These are phyloP conservation scores for Penicillium oxalicum DNA, from an alignment of 2,329 filamentous ascomycete species.

Conservation along the genomic window DNA sequence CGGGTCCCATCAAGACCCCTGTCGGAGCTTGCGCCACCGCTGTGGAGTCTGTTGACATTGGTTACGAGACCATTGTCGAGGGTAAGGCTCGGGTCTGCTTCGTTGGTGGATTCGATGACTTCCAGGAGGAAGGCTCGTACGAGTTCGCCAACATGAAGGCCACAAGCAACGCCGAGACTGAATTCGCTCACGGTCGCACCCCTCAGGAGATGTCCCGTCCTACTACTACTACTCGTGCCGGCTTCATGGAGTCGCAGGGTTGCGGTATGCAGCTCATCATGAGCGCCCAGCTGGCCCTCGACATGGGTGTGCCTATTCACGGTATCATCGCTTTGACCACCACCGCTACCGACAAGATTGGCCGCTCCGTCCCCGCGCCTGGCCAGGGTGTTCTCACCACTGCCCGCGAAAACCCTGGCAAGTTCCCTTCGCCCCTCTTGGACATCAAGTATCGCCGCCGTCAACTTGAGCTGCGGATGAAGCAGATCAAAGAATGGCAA, in stretches of 20 bases:
- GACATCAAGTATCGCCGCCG: conserved; percentile 97
- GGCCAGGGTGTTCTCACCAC: conserved; percentile 95
- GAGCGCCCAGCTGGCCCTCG: conserved; percentile 89
- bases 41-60: conserved; percentile 94
- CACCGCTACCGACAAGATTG: conserved; percentile 98
- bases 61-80: conserved; percentile 96
- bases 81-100: conserved; percentile 97
- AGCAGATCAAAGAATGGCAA: conserved; percentile 93
- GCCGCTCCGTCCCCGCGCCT: conserved; percentile 90
- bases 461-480: conserved; percentile 88
- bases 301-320: conserved; percentile 98
- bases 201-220: conserved; percentile 97
- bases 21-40: conserved; percentile 96
- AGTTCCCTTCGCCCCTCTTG: conserved; percentile 89
- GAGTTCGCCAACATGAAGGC: conserved; percentile 99
- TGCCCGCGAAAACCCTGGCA: conserved; percentile 81
- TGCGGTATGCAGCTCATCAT: conserved; percentile 98
- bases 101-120: conserved; percentile 98
- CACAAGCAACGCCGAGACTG: conserved; percentile 94
- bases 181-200: conserved; percentile 90
- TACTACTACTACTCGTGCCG: conserved; percentile 90
- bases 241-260: conserved; percentile 99
- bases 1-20: conserved; percentile 96
- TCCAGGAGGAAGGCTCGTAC: conserved; percentile 97
- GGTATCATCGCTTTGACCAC: conserved; percentile 89